These are phyloP conservation scores for Cicer cuneatum DNA, from an alignment of 306 rosid genomes.

Conservation along the genomic window DNA sequence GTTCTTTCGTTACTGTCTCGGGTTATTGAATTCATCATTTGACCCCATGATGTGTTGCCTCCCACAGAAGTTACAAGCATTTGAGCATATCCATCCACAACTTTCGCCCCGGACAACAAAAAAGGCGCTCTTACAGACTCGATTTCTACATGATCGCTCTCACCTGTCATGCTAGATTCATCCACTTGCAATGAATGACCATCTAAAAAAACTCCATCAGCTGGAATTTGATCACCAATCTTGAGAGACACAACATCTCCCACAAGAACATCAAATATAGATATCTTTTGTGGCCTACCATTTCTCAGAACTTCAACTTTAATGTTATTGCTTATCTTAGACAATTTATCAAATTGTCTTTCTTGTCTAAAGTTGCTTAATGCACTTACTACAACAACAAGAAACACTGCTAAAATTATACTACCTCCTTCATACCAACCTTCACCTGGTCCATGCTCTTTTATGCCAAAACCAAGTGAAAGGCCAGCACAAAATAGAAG, in stretches of 20 bases:
- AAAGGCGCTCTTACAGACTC: slow-evolving; percentile 59
- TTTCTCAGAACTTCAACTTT: slow-evolving; percentile 65
- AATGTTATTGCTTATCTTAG: slow-evolving; percentile 77
- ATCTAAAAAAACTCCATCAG: slow-evolving; percentile 74
- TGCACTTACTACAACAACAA: slow-evolving; percentile 75
- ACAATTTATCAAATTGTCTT: slow-evolving; percentile 72
- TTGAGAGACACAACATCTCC: slow-evolving; percentile 73
- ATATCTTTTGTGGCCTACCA: slow-evolving; percentile 62
- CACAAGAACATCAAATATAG: slow-evolving; percentile 74
- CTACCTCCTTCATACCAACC: slow-evolving; percentile 98
- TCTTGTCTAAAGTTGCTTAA: slow-evolving; percentile 86
- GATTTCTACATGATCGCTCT: slow-evolving; percentile 80
- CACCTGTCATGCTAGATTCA: slow-evolving; percentile 96
- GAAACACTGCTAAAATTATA: slow-evolving; percentile 70
- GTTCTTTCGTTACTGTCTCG: slow-evolving; percentile 66
- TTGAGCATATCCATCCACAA: slow-evolving; percentile 69
- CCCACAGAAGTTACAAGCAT: slow-evolving; percentile 87
- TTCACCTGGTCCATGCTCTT: slow-evolving; percentile 65
- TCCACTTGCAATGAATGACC: slow-evolving; percentile 81
- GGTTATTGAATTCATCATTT: slow-evolving; percentile 86
- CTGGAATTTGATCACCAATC: slow-evolving; percentile 88
- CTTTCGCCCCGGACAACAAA: slow-evolving; percentile 82
- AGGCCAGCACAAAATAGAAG: slow-evolving; percentile 79
- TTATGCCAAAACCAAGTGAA: slow-evolving; percentile 85
- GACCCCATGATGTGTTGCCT: slow-evolving; percentile 85